Evolutionary conservation across 1,284 basidiomycete genomes (phyloP), one percentile per base, ranked within the genome.

Genomic region (Kalmanozyma brasiliensis): DNA sequence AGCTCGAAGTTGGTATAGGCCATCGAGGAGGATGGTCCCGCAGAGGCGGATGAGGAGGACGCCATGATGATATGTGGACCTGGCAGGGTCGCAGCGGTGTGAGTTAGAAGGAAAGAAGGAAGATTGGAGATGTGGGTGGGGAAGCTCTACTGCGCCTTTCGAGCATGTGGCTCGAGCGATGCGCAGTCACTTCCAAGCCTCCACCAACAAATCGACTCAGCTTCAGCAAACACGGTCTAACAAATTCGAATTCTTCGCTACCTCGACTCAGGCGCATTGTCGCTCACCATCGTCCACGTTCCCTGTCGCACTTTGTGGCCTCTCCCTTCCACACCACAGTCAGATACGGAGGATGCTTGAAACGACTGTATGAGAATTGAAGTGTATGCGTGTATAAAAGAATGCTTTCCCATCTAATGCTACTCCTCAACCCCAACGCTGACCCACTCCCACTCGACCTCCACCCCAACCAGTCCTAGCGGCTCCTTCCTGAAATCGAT

Each of bases 1-100:
- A 97, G 85, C 51, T 90, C 89, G 81, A 96, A 98, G 1, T 91
- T 90, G 83, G 91, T 87, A 65, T 89, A 86, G 8, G 92, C 92
- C 45, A 86, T 89, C 78, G 62, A 17, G 10, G 52, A 49, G 2
- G 26, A 11, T 29, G 7, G 7, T 9, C 59, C 19, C 17, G 38
- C 49, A 9, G 53, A 42, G 10, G 49, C 23, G 3, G 42, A 22
- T 16, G 47, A 37, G 1, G 52, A 30, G 5, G 60, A 35, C 1
- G 53, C 43, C 60, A 63, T 63, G 1, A 5, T 48, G 37, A 23
- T 8, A 0, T 7, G 36, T 13, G 11, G 16, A 20, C 14, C 6
- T 1, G 9, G 14, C 3, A n/a, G 2, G n/a, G 33, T 4, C n/a
- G 16, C 19, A 14, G 26, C 19, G 36, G 32, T 16, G 19, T 3